Base-by-base conservation (phyloP, 1,284 basidiomycete genomes). In the Naganishia sp. region DNA sequence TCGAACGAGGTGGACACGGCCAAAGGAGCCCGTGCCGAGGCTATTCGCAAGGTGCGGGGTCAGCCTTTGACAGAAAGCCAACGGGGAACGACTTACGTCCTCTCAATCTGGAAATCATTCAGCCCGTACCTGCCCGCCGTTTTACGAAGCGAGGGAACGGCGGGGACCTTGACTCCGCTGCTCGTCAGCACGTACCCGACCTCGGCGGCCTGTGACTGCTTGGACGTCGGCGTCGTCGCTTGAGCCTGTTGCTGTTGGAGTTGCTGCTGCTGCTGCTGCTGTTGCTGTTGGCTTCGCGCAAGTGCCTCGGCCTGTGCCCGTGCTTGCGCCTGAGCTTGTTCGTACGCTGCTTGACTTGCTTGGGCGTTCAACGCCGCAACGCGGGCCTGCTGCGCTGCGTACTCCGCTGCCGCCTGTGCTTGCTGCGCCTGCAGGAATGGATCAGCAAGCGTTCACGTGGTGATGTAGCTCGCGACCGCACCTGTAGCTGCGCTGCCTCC, bases 1-100 rank as follows among this genome's bases (percentile, higher is more conserved):
- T 67, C 90, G 87, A 21, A 93, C 94, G 56, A 96, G 84, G 80
- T 96, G 94, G 0, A 97, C 94, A 18, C 94, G 87, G 2, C 94
- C 94, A 78, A 97, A 97, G 73, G 92, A 95, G 2, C 94, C 94
- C 0, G 93, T 95, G 0, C 94, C 94, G 53, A 97, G 82, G 2
- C 80, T 80, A 43, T 17, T 6, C 25, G 32, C 32, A 10, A 35
- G 35, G 35, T 39, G 35, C 35, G 35, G 35, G 3, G 35, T 39
- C 35, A 39, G 13, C 13, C 35, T 39, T 13, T 9, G 35, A 39
- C 7, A 13, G 35, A 13, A 39, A 15, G 9, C 17, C 23, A 31
- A 11, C 28, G 35, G 6, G 7, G 7, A 39, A n/a, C 3, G 0
- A 76, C 79, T 70, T 66, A 80, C 74, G 82, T 83, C 65, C 82